Evolutionary conservation across 345 rosid genomes (phyloP).

Genomic region (Barbarea vulgaris): DNA sequence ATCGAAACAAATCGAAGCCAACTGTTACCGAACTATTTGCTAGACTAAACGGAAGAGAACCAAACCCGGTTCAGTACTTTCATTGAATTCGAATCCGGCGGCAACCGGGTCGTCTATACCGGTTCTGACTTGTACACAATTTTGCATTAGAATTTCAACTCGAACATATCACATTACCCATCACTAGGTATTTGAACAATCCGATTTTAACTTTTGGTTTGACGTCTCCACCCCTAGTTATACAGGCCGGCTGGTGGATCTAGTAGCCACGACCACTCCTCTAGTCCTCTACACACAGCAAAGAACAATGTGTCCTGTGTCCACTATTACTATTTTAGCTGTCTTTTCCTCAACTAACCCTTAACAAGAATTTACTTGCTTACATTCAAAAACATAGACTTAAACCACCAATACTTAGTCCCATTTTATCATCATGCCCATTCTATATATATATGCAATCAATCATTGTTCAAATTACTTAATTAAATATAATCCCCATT

Average conservation of each 20-base stretch:
- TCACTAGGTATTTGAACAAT: neutral
- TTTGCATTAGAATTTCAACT: neutral
- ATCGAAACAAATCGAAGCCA: neutral
- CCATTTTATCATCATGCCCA: neutral
- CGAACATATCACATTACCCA: neutral
- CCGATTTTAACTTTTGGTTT: neutral
- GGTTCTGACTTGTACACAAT: neutral
- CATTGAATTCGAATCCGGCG: neutral
- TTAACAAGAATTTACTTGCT: neutral
- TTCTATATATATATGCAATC: neutral
- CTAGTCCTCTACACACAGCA: neutral
- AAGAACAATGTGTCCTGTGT: neutral
- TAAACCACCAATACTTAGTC: neutral
- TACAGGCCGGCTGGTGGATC: conserved; percentile 1
- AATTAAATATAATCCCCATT: neutral
- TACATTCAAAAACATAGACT: neutral
- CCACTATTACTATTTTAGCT: neutral
- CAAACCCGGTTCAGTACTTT: conserved; percentile 8
- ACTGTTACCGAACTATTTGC: neutral
- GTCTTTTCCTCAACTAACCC: neutral
- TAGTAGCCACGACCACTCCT: conserved; percentile 7
- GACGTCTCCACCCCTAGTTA: neutral
- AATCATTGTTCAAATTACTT: neutral
- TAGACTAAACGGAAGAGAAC: conserved; percentile 4
- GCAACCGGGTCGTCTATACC: neutral